Evolutionary conservation across 805 yeast genomes (phyloP).

Genomic region (Kurtzmaniella cleridarum): DNA sequence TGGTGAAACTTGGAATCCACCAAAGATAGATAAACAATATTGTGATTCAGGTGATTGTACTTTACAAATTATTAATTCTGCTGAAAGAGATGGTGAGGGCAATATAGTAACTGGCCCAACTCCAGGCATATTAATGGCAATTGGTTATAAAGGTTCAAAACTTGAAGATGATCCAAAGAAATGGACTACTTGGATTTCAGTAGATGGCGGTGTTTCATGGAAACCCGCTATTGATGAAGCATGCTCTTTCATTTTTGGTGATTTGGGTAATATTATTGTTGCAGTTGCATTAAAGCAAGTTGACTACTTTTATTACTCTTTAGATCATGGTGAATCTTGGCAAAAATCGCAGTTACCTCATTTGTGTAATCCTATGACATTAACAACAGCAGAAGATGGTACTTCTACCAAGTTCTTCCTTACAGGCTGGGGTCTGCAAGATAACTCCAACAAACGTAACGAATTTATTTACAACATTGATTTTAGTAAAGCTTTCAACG

Average conservation of each 20-base stretch:
- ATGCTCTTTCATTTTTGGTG: conserved; percentile 59
- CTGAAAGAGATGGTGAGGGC: conserved; percentile 36
- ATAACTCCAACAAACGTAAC: conserved; percentile 1
- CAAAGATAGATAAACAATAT: conserved; percentile 24
- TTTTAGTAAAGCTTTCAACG: conserved; percentile 52
- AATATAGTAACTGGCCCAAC: conserved; percentile 46
- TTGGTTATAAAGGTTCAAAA: conserved; percentile 26
- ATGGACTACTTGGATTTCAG: conserved; percentile 54
- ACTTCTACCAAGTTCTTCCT: conserved; percentile 56
- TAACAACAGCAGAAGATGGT: conserved; percentile 65
- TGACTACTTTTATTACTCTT: conserved; percentile 43
- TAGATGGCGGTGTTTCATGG: conserved; percentile 82
- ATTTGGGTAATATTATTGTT: conserved; percentile 67
- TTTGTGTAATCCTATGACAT: conserved; percentile 32
- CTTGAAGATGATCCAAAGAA: conserved; percentile 10
- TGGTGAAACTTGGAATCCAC: conserved; percentile 49
- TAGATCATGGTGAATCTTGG: conserved; percentile 76
- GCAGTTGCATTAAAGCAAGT: conserved; percentile 42
- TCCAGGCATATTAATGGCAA: conserved; percentile 41
- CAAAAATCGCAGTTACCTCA: conserved; percentile 40
- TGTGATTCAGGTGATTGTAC: conserved; percentile 43
- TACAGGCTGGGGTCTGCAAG: conserved; percentile 31
- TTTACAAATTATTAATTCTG: conserved; percentile 31
- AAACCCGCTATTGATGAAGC: conserved; percentile 46
- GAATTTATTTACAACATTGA: conserved; percentile 41